phyloP scores from a whole-genome alignment of 768 basidiomycete species.

The Leccinum imitatum region DNA sequence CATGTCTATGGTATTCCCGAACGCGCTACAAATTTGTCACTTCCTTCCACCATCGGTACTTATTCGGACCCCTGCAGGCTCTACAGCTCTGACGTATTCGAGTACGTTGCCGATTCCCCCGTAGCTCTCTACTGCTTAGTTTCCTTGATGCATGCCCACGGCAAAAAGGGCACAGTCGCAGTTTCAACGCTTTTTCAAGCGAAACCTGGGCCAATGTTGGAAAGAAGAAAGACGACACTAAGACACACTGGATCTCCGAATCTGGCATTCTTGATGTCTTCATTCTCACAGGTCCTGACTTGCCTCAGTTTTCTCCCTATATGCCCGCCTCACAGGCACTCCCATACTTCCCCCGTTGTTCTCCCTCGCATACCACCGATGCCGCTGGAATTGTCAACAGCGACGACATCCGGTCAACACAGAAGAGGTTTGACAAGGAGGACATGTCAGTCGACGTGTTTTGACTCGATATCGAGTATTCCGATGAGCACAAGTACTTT shows the following conservation, averaged over 20 bases:
- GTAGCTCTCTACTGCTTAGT: constrained; percentile 90
- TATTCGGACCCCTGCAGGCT: constrained; percentile 80
- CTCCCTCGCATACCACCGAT: constrained; percentile 95
- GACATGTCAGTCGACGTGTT: constrained; percentile 95
- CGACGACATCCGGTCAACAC: constrained; percentile 82
- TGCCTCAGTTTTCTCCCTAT: constrained; percentile 80
- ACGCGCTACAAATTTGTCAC: constrained; percentile 85
- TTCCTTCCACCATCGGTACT: constrained; percentile 82
- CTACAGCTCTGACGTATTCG: constrained; percentile 95
- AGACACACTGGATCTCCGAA: constrained; percentile 97
- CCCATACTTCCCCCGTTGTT: constrained; percentile 88
- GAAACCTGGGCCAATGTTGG: constrained; percentile 95
- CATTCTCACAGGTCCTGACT: constrained; percentile 91
- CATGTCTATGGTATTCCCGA: constrained; percentile 86
- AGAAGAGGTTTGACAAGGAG: constrained; percentile 87
- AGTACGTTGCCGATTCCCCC: constrained; percentile 80
- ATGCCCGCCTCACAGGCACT: constrained; percentile 80
- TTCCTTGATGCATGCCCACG: constrained; percentile 92
- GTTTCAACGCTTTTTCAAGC: constrained; percentile 86
- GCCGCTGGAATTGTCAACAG: constrained; percentile 94
- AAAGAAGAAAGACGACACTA: constrained; percentile 56
- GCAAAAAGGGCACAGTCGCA: constrained; percentile 81
- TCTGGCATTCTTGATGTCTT: constrained; percentile 95
- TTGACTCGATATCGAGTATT: constrained; percentile 97
- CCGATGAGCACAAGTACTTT: constrained; percentile 94